Percentiles rank a stretch among this genome's conserved stretches.
These are phyloP conservation scores for Magnaporthales sp. DNA, from an alignment of 2,329 filamentous ascomycete species.

Conservation along the genomic window DNA sequence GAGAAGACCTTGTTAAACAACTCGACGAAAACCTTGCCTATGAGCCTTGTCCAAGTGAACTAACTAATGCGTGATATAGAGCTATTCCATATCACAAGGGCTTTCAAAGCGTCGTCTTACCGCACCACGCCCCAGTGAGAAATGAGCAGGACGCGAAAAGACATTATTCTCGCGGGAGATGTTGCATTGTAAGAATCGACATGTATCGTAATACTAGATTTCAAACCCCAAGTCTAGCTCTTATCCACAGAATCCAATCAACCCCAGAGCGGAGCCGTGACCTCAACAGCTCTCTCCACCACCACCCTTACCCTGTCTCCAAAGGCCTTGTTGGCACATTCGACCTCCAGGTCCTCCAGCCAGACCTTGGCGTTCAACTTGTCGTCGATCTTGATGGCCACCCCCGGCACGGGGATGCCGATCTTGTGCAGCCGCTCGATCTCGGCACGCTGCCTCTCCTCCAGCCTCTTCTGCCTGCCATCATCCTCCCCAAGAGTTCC, in stretches of 20 bases:
- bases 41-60: neutral
- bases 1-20: neutral
- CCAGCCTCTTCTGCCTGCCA: constrained; percentile 31
- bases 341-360: constrained; percentile 86
- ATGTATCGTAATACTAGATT: neutral
- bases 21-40: neutral
- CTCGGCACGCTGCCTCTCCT: constrained; percentile 55
- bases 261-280: constrained; percentile 66
- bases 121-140: too few species aligned
- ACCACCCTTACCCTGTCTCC: constrained; percentile 81
- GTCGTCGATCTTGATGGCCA: constrained; percentile 83
- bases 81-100: neutral
- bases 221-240: neutral
- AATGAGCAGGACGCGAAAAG: too few species aligned
- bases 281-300: constrained; percentile 82
- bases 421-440: constrained; percentile 70
- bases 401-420: constrained; percentile 83
- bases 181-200: neutral
- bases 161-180: neutral
- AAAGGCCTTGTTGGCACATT: constrained; percentile 70
- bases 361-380: constrained; percentile 82
- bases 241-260: constrained; percentile 17
- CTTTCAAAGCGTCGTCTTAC: neutral
- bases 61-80: neutral
- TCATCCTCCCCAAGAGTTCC: constrained; percentile 22